Evolutionary conservation across 2,329 filamentous ascomycete species (phyloP), one percentile per base, ranked within the genome.

Genomic region (Monosporascus cannonballus): DNA sequence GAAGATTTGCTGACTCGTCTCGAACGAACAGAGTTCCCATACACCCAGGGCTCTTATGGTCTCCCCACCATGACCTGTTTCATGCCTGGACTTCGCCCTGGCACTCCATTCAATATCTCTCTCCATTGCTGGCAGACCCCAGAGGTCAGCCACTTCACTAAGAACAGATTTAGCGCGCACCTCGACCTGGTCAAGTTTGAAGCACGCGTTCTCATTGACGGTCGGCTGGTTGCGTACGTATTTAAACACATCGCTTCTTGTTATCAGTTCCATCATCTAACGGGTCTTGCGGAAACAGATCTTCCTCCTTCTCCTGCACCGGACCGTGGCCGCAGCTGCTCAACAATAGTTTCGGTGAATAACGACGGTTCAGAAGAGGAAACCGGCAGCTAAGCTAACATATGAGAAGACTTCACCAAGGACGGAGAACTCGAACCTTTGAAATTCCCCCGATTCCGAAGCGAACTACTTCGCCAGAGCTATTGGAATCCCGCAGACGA

Each of bases 401-500:
- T 4, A 2, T 9, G 3, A 7, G 18, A 46, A 80, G 77, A 76
- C 17, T 71, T 78, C 60, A 80, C 76, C 48, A 81, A 79, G 63
- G 78, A 73, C 54, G 83, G 80, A 50, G 81, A 83, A 47, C 76
- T 76, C 11, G 78, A 84, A 49, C 68, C 69, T n/a, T 78, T 95
- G 44, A 78, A 73, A 36, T 96, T 95, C 57, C 90, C 90, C 0
- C 61, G 71, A 0, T 95, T 94, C 61, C 83, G 87, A 52, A 76
- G 77, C 50, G 83, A 88, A 60, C 74, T 90, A 24, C 74, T 92
- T 17, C 77, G 81, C 42, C 86, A 90, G 61, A 80, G 74, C 52
- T 79, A 84, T 56, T 94, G 89, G 88, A 84, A 83, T 60, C 78
- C 87, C 0, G 79, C 79, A 6, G 89, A 93, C 54, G 76, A 85